Evolutionary conservation across 2,329 filamentous ascomycete species (phyloP).

Genomic region (Cordyceps farinosa): DNA sequence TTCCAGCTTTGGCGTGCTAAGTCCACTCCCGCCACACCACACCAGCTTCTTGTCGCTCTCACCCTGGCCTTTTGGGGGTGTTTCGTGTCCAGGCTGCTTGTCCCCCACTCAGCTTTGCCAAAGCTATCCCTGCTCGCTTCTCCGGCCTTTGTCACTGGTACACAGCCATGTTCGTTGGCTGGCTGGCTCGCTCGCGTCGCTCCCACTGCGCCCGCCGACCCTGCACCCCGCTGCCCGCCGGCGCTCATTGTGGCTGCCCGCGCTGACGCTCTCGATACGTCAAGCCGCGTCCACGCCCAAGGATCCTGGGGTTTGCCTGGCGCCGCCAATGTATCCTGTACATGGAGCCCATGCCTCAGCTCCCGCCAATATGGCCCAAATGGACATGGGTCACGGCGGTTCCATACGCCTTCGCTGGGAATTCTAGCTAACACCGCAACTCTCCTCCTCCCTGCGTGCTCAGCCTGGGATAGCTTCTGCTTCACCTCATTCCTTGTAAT

Average conservation of each 20-base stretch:
- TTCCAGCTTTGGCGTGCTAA: constrained; percentile 14
- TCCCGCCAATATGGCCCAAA: constrained; percentile 12
- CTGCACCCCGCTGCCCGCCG: constrained; percentile 1
- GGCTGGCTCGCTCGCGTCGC: neutral
- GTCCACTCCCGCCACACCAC: constrained; percentile 15
- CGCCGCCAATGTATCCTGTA: constrained; percentile 16
- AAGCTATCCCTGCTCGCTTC: constrained; percentile 9
- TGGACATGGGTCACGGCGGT: constrained; percentile 11
- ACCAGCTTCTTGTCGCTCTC: neutral
- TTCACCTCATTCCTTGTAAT: constrained; percentile 5
- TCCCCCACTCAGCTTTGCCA: constrained; percentile 13
- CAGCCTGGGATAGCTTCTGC: neutral
- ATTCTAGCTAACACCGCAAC: constrained; percentile 11
- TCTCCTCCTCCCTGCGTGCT: constrained; percentile 3
- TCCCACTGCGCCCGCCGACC: neutral
- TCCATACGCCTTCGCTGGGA: constrained; percentile 13
- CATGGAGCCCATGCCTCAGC: constrained; percentile 8
- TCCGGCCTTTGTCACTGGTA: constrained; percentile 12
- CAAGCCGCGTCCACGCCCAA: constrained; percentile 1
- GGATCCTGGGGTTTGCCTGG: constrained; percentile 14
- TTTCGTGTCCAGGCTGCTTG: constrained; percentile 7
- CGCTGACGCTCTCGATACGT: constrained; percentile 10
- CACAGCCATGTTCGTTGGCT: constrained; percentile 17
- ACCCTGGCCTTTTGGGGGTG: neutral
- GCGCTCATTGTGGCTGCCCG: constrained; percentile 7